Base-by-base conservation (phyloP, 2,329 filamentous ascomycete species). In the Ophiobolus disseminans region DNA sequence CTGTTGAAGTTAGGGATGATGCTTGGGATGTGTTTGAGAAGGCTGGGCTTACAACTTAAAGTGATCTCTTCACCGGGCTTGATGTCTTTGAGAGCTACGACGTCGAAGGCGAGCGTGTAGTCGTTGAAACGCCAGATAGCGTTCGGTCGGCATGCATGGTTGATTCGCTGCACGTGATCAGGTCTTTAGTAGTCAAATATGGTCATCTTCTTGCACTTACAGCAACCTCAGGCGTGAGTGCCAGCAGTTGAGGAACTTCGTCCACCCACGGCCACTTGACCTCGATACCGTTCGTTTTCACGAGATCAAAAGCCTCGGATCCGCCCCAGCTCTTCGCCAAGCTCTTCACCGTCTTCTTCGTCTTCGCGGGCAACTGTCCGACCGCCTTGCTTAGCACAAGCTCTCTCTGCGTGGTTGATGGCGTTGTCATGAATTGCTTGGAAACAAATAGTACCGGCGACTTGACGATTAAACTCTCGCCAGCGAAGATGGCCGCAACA, bases 61-160 rank as follows among this genome's bases (percentile, higher is more conserved):
- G 63, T 63, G 6, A 72, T 47, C 40, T 72, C 69, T 28, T 69
- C 60, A 21, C 62, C 60, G 1, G 60, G 53, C 20, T 60, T 54
- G 43, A 72, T 66, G 14, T 64, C 55, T 10, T 43, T 57, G 5
- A 71, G 51, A 7, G 67, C 61, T 42, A 68, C 61, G 17, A 69
- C 55, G 6, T 65, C 62, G 7, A 68, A 59, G 14, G 46, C 56
- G 3, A 72, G 49, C 0, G 63, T 64, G 19, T 51, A 58, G 50
- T 66, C 58, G 44, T 68, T 50, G 55, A 72, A 70, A 30, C 68
- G 65, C 48, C 68, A 71, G 41, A 61, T 57, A 1, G 69, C 58
- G 23, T 70, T 72, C 13, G 65, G 65, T 14, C 69, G 62, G 43
- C 69, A 72, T 26, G 65, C 68, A 36, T 71, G 69, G 39, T 72